phyloP scores from a whole-genome alignment of 148 eudicot genomes.

The Nyssa sinensis region DNA sequence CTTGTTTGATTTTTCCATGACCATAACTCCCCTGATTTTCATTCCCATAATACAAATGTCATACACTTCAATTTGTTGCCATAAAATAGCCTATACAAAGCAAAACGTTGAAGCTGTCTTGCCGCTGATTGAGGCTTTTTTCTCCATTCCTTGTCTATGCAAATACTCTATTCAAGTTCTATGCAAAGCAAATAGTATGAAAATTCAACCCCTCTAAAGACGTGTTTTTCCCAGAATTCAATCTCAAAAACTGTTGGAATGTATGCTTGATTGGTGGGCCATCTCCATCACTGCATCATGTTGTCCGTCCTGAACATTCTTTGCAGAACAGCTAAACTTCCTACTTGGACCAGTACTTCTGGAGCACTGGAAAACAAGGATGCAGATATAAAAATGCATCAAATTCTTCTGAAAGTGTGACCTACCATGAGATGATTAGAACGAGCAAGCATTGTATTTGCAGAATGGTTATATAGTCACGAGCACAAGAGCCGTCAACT shows the following conservation, averaged over 20 bases:
- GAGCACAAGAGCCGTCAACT: not conserved
- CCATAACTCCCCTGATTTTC: too few species aligned
- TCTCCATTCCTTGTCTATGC: not conserved
- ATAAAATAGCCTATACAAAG: too few species aligned
- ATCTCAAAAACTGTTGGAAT: not conserved
- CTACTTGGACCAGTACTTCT: not conserved
- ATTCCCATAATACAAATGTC: too few species aligned
- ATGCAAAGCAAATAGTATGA: not conserved
- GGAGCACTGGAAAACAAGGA: not conserved
- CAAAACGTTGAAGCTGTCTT: too few species aligned
- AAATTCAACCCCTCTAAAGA: not conserved
- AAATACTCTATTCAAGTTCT: not conserved
- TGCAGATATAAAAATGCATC: not conserved
- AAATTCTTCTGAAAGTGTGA: not conserved
- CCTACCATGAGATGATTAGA: not conserved
- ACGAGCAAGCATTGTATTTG: not conserved
- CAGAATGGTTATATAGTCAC: not conserved
- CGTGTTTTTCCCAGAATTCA: not conserved
- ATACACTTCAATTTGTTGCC: too few species aligned
- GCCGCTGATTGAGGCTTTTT: not conserved
- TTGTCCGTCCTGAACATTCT: not conserved
- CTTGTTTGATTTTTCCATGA: too few species aligned
- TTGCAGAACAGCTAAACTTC: too few species aligned
- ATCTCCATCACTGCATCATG: not conserved
- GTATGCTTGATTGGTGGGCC: not conserved